A percentile compares a stretch with the other conserved stretches of the same genome.
Conservation (phyloP, 2,329 filamentous ascomycete genomes). For the Fusarium sp. region DNA sequence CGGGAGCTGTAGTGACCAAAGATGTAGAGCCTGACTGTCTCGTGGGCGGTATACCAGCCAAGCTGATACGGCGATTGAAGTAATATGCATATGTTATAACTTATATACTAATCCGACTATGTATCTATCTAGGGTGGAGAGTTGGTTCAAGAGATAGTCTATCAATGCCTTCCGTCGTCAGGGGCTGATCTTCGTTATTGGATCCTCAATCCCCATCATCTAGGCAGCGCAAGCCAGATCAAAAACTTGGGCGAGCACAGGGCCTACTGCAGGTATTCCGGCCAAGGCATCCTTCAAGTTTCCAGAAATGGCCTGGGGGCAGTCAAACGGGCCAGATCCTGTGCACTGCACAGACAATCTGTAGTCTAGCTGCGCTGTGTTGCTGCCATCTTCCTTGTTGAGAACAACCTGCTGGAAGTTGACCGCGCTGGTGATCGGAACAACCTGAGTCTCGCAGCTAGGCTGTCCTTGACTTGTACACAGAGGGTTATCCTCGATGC, state of each 20-base stretch:
- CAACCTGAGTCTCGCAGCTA: background rate
- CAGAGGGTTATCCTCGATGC: background rate
- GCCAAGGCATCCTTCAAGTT: background rate
- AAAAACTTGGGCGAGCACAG: background rate
- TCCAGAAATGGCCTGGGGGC: background rate
- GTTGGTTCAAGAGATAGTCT: too few species aligned
- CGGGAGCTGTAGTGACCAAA: constrained; percentile 16
- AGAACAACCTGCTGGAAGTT: constrained; percentile 3
- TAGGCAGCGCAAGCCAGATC: constrained; percentile 1
- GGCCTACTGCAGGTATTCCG: background rate
- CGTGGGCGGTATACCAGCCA: constrained; percentile 28
- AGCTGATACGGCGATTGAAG: constrained; percentile 20
- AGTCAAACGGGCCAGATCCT: background rate
- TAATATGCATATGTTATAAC: too few species aligned
- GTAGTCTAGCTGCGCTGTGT: background rate
- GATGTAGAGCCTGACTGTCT: constrained; percentile 28
- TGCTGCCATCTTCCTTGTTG: background rate
- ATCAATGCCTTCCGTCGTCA: too few species aligned
- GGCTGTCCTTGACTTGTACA: background rate
- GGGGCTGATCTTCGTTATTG: too few species aligned
- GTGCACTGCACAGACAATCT: constrained; percentile 2
- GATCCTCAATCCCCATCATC: background rate
- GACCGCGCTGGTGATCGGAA: background rate
- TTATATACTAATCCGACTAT: too few species aligned
- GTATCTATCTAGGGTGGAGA: too few species aligned